phyloP scores from a whole-genome alignment of 108 stramenopile genomes.

The Nitzschia sp. region DNA sequence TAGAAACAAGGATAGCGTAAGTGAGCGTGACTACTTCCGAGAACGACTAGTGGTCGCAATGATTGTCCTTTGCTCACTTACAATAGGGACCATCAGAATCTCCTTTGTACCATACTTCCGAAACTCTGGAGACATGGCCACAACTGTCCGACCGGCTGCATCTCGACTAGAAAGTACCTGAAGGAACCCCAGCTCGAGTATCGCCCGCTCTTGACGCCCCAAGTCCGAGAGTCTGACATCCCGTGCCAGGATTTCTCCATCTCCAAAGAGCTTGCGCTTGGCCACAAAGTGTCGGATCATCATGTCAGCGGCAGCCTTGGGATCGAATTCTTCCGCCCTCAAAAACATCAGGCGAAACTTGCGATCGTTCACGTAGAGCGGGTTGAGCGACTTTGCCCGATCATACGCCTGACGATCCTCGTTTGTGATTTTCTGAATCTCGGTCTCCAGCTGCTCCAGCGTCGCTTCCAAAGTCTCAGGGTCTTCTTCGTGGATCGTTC shows the following conservation, averaged over 20 bases:
- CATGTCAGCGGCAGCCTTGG: slow-evolving; percentile 18
- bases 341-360: slow-evolving; percentile 8
- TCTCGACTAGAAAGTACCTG: slow-evolving; percentile 4
- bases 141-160: slow-evolving; percentile 16
- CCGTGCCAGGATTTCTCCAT: slow-evolving; percentile 19
- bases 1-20: not conserved
- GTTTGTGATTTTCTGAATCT: not conserved
- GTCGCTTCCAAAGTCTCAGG: not conserved
- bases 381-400: not conserved
- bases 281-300: slow-evolving; percentile 28
- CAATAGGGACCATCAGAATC: not conserved
- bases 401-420: slow-evolving; percentile 10
- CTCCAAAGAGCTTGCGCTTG: slow-evolving; percentile 32
- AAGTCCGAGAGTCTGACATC: slow-evolving; percentile 21
- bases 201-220: not conserved
- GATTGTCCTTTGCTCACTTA: not conserved
- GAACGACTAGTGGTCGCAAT: not conserved
- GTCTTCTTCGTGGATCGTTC: not conserved
- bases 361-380: not conserved
- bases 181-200: slow-evolving; percentile 8
- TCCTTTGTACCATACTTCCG: not conserved
- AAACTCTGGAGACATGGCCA: slow-evolving; percentile 1
- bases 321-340: slow-evolving; percentile 1
- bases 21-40: not conserved
- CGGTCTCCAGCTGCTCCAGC: not conserved